Evolutionary conservation across 1,284 basidiomycete species (phyloP).

Genomic region (Leccinum pseudoinsigne): DNA sequence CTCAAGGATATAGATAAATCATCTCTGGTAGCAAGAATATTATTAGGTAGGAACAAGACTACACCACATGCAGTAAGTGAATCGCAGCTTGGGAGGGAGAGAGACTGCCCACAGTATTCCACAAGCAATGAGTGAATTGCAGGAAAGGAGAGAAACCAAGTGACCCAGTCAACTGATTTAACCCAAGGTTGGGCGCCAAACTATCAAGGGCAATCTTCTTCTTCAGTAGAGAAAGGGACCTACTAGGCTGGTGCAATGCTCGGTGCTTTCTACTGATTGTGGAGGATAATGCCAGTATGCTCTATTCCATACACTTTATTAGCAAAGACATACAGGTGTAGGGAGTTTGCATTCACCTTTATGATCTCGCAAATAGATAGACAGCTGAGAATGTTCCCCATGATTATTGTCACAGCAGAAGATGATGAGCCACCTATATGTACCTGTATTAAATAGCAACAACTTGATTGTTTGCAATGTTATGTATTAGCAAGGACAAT

Average conservation of each 20-base stretch:
- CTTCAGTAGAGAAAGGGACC: not conserved
- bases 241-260: not conserved
- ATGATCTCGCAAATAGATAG: not conserved
- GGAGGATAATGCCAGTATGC: not conserved
- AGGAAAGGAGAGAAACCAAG: not conserved
- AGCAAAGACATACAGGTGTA: not conserved
- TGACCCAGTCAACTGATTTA: not conserved
- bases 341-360: not conserved
- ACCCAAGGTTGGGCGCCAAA: not conserved
- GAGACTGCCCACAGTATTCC: not conserved
- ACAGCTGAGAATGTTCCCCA: not conserved
- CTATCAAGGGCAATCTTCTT: not conserved
- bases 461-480: not conserved
- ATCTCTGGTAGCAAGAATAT: not conserved
- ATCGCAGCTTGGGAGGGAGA: not conserved
- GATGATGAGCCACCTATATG: not conserved
- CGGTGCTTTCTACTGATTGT: not conserved
- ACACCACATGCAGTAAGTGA: not conserved
- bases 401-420: not conserved
- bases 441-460: not conserved
- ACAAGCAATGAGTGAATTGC: not conserved
- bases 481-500: not conserved
- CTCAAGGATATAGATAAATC: not conserved
- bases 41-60: not conserved
- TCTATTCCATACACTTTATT: not conserved